Evolutionary conservation across 1,284 basidiomycete genomes (phyloP).

Genomic region (Moesziomyces sp.): DNA sequence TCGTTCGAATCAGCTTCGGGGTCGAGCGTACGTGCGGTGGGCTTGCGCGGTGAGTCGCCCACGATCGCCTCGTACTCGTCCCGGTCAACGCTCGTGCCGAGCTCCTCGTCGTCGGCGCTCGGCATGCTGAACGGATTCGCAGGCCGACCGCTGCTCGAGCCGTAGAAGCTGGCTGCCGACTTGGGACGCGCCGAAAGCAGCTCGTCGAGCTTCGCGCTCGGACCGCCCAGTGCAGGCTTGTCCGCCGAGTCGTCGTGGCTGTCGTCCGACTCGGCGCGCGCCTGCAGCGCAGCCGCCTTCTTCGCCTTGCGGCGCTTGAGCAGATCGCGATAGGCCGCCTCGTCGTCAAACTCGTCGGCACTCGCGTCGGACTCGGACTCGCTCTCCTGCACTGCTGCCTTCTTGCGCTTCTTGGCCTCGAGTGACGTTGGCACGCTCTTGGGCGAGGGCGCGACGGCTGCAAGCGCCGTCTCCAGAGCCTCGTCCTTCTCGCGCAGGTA

Average conservation of each 20-base stretch:
- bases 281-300: slow-evolving; percentile 2
- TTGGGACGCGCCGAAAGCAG: slow-evolving; percentile 36
- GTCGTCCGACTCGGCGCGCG: slow-evolving; percentile 5
- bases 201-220: slow-evolving; percentile 19
- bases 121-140: slow-evolving; percentile 29
- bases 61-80: slow-evolving; percentile 47
- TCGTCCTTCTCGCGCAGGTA: slow-evolving; percentile 77
- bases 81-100: slow-evolving; percentile 32
- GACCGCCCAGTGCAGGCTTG: slow-evolving; percentile 2
- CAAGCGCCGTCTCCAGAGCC: slow-evolving; percentile 35
- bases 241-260: background rate
- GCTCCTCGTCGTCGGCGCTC: slow-evolving; percentile 21
- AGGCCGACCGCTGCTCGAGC: slow-evolving; percentile 1
- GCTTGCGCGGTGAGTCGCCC: slow-evolving; percentile 4
- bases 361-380: slow-evolving; percentile 4
- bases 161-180: slow-evolving; percentile 46
- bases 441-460: slow-evolving; percentile 4
- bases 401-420: slow-evolving; percentile 22
- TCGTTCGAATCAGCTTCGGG: slow-evolving; percentile 17
- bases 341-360: slow-evolving; percentile 10
- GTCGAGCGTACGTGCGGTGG: background rate
- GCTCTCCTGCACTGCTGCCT: slow-evolving; percentile 1
- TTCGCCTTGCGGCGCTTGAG: slow-evolving; percentile 22
- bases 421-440: background rate
- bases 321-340: slow-evolving; percentile 18